Evolutionary conservation across 2,329 filamentous ascomycete species (phyloP).

Genomic region (Xylaria arbuscula): DNA sequence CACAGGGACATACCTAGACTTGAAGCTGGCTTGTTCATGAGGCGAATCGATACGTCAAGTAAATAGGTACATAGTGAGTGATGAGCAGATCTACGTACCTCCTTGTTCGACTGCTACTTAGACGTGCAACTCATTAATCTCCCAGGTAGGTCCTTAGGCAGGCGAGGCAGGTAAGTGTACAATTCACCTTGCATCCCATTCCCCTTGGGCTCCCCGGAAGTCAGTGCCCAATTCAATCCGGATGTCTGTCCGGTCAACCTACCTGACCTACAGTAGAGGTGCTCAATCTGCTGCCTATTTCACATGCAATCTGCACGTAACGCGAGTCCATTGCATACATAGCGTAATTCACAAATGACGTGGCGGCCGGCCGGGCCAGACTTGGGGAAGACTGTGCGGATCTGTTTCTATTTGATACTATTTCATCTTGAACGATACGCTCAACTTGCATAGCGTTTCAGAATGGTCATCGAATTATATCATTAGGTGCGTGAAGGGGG

Average conservation of each 20-base stretch:
- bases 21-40: neutral
- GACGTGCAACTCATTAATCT: neutral
- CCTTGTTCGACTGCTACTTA: neutral
- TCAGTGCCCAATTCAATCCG: conserved; percentile 10
- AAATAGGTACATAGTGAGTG: neutral
- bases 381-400: conserved; percentile 1
- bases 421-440: conserved; percentile 6
- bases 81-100: neutral
- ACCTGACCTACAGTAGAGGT: neutral
- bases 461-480: neutral
- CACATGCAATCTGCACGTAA: conserved; percentile 6
- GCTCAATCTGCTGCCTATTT: neutral
- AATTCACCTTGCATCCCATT: conserved; percentile 21
- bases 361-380: conserved; percentile 5
- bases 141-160: too few relatives aligned
- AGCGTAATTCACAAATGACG: conserved; percentile 15
- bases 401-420: conserved; percentile 20
- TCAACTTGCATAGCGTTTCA: conserved; percentile 3
- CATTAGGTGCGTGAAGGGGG: conserved; percentile 9
- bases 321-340: conserved; percentile 4
- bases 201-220: conserved; percentile 4
- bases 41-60: conserved; percentile 4
- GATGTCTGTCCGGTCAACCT: neutral
- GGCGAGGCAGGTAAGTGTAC: conserved; percentile 8
- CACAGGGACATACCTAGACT: conserved; percentile 7